Conservation (phyloP, 2,329 filamentous ascomycete species). For the Ceratocystis albifundus region DNA sequence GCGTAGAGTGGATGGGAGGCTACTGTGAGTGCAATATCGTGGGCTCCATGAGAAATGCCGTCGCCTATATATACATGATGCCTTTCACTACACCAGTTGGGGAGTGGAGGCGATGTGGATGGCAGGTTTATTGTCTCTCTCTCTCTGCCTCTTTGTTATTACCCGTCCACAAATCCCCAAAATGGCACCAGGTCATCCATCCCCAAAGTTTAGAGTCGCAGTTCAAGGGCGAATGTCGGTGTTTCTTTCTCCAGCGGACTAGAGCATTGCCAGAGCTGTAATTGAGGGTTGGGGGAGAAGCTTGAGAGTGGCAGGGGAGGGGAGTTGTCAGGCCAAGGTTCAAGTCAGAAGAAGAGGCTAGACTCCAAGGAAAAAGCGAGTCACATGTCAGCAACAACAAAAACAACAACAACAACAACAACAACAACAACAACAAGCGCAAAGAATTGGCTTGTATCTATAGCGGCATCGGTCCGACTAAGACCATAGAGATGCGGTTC, state of each 20-base stretch:
- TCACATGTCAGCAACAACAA: background rate
- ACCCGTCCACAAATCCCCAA: background rate
- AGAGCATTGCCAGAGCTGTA: background rate
- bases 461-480: constrained; percentile 5
- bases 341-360: background rate
- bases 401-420: background rate
- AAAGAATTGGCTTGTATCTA: background rate
- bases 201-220: constrained; percentile 1
- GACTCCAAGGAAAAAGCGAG: background rate
- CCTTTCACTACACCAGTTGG: background rate
- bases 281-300: background rate
- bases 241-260: constrained; percentile 9
- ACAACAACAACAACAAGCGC: background rate
- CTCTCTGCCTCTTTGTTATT: background rate
- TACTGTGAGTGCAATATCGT: background rate
- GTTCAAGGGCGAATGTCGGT: constrained; percentile 9
- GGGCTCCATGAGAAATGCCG: background rate
- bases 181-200: background rate
- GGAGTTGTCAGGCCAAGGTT: background rate
- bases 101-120: background rate
- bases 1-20: background rate
- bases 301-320: background rate
- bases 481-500: background rate
- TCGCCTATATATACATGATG: background rate
- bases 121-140: background rate